phyloP scores from a whole-genome alignment of 306 rosid genomes.

The Prosopis cineraria region DNA sequence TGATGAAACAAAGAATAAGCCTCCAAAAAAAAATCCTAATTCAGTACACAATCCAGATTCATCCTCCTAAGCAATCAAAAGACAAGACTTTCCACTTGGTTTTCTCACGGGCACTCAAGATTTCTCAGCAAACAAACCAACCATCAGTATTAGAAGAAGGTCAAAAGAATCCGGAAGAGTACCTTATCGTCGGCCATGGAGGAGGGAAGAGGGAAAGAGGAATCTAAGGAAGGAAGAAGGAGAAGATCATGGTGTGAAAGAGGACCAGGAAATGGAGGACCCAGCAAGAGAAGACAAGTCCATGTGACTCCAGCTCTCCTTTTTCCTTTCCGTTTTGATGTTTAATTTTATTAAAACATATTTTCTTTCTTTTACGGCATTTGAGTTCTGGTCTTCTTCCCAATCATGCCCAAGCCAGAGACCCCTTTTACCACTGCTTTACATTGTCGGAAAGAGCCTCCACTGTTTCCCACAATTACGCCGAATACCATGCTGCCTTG shows the following conservation, averaged over 20 bases:
- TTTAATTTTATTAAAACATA: not conserved
- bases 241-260: slow-evolving; percentile 43
- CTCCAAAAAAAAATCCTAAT: not conserved
- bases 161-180: not conserved
- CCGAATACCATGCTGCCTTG: not conserved
- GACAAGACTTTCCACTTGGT: not conserved
- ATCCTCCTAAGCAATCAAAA: not conserved
- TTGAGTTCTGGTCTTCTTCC: slow-evolving; percentile 1
- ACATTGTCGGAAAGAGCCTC: not conserved
- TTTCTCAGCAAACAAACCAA: slow-evolving; percentile 39
- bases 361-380: not conserved
- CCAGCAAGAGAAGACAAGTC: slow-evolving; percentile 73
- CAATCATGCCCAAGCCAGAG: not conserved
- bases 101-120: not conserved
- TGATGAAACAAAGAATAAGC: not conserved
- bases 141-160: not conserved
- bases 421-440: not conserved
- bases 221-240: slow-evolving; percentile 36
- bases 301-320: slow-evolving; percentile 90
- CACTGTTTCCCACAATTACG: not conserved
- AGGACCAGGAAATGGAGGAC: slow-evolving; percentile 47
- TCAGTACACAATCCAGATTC: not conserved
- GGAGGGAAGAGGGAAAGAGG: slow-evolving; percentile 22
- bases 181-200: slow-evolving; percentile 95
- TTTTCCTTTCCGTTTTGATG: slow-evolving; percentile 1